These are phyloP conservation scores for Bipolaris cookei DNA, from an alignment of 2,329 filamentous ascomycete genomes.

Conservation along the genomic window DNA sequence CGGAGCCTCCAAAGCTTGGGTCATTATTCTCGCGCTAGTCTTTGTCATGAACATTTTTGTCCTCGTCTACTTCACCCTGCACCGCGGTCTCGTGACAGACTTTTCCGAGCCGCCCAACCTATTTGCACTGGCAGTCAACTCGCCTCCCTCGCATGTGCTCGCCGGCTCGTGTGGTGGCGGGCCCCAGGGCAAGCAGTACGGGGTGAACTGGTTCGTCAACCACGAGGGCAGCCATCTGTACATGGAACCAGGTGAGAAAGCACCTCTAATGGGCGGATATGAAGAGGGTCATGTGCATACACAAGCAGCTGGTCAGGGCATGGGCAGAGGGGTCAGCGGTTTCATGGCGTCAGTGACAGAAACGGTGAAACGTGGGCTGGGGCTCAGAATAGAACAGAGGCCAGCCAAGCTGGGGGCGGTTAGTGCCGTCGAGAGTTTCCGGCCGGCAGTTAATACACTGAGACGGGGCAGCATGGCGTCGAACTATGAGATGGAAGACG, in stretches of 20 bases:
- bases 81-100: conserved; percentile 72
- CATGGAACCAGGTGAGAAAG: conserved; percentile 54
- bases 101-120: conserved; percentile 79
- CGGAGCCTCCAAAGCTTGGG: conserved; percentile 70
- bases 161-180: conserved; percentile 64
- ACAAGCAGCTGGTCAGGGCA: conserved; percentile 14
- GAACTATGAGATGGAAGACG: conserved; percentile 46
- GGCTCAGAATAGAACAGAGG: conserved; percentile 16
- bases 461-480: conserved; percentile 33
- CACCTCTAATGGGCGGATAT: conserved; percentile 18
- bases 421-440: conserved; percentile 27
- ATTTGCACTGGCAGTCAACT: conserved; percentile 74
- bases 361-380: conserved; percentile 17
- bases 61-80: conserved; percentile 66
- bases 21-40: conserved; percentile 68
- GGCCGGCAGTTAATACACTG: conserved; percentile 10
- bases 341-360: conserved; percentile 11
- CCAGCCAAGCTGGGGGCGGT: conserved; percentile 25
- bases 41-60: conserved; percentile 72
- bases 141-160: conserved; percentile 59
- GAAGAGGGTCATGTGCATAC: conserved; percentile 18
- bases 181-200: conserved; percentile 58
- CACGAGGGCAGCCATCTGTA: conserved; percentile 60
- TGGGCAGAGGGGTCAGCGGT: background rate
- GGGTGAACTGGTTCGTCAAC: conserved; percentile 55